A percentile compares a stretch with the other conserved stretches of the same genome.
Evolutionary conservation across 257 asterid genomes (phyloP).

Genomic region (Lavandula angustifolia): DNA sequence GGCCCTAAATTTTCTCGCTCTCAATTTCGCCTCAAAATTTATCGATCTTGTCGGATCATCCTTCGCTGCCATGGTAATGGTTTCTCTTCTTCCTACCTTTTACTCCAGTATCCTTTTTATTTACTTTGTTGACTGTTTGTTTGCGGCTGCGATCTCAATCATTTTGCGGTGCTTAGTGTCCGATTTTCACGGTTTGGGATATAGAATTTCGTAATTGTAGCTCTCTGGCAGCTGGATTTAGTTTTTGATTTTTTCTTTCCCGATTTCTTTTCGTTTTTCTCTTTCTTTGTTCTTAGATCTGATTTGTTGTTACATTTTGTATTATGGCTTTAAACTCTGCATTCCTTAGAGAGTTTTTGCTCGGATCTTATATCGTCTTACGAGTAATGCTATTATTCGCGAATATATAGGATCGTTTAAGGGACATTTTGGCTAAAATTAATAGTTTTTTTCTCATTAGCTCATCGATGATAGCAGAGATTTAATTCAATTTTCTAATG

Average conservation of each 20-base stretch:
- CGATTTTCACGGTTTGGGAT: too few relatives aligned
- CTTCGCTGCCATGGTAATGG: slow-evolving; percentile 42
- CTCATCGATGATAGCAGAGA: slow-evolving; percentile 10
- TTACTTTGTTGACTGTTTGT: not conserved
- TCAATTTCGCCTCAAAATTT: slow-evolving; percentile 17
- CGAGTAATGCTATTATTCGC: too few relatives aligned
- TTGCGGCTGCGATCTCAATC: slow-evolving; percentile 13
- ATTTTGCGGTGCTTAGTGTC: not conserved
- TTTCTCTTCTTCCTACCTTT: not conserved
- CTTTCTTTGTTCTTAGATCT: slow-evolving; percentile 24
- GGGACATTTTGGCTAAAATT: not conserved
- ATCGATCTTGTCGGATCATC: slow-evolving; percentile 40
- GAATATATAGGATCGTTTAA: too few relatives aligned
- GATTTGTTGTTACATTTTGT: slow-evolving; percentile 19
- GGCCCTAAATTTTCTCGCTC: slow-evolving; percentile 35
- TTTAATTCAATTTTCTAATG: not conserved
- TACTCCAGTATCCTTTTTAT: not conserved
- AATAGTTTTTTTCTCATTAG: not conserved
- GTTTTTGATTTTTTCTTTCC: not conserved
- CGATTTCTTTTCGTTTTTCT: not conserved
- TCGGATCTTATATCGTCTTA: too few relatives aligned
- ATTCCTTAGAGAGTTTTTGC: not conserved
- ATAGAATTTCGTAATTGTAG: not conserved
- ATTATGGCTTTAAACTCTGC: not conserved
- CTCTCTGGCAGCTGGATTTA: slow-evolving; percentile 26